Conservation (phyloP, 768 basidiomycete genomes). For the Mrakia gelida region DNA sequence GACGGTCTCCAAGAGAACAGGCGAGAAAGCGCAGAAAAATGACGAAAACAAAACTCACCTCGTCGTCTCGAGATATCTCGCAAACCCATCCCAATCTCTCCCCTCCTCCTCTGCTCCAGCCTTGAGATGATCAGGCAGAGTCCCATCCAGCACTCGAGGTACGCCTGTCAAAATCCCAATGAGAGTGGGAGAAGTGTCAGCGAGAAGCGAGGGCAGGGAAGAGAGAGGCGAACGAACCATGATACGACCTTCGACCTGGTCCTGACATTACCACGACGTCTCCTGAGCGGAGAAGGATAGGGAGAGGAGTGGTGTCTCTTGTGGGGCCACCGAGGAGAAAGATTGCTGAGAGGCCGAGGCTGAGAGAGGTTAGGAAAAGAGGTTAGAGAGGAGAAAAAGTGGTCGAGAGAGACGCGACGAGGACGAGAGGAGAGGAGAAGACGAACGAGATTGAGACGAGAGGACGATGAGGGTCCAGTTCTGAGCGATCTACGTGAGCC, state of each 20-base stretch:
- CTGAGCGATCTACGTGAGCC: conserved; percentile 96
- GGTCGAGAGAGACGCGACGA: background rate
- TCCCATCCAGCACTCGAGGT: conserved; percentile 78
- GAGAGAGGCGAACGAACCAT: conserved; percentile 55
- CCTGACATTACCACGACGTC: conserved; percentile 94
- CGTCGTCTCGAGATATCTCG: conserved; percentile 18
- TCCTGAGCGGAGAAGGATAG: conserved; percentile 83
- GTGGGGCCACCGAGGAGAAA: conserved; percentile 85
- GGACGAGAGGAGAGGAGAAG: no score
- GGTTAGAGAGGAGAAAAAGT: background rate
- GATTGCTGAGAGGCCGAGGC: conserved; percentile 80
- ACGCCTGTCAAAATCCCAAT: conserved; percentile 54
- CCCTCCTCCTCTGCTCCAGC: background rate
- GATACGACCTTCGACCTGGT: conserved; percentile 78
- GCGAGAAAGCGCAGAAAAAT: background rate
- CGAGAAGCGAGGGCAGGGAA: background rate
- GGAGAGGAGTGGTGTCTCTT: conserved; percentile 67
- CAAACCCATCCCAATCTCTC: conserved; percentile 13
- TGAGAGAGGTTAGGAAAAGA: conserved; percentile 40
- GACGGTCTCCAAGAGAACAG: background rate
- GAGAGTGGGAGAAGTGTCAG: background rate
- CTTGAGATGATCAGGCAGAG: conserved; percentile 55
- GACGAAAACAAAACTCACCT: background rate
- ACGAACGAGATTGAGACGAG: conserved; percentile 89
- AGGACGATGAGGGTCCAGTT: conserved; percentile 85